A percentile compares a stretch with the other conserved stretches of the same genome.
phyloP scores from a whole-genome alignment of 345 rosid genomes.

The Turnera subulata region DNA sequence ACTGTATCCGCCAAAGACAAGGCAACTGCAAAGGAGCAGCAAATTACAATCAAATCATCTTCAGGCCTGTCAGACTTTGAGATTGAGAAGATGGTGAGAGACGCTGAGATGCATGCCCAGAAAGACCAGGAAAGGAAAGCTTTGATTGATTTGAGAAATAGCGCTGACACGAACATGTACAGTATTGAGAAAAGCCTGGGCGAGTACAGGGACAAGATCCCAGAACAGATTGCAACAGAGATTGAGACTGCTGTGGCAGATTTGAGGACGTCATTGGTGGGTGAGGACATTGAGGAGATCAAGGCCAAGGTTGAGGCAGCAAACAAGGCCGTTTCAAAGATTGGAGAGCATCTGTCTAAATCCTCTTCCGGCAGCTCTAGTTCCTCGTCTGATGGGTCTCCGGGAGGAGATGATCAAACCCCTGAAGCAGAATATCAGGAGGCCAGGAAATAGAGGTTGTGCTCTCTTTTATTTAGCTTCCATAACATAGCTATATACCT shows the following conservation, averaged over 20 bases:
- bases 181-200: slow-evolving; percentile 80
- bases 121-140: slow-evolving; percentile 70
- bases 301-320: slow-evolving; percentile 73
- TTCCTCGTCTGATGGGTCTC: slow-evolving; percentile 47
- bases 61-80: neutral
- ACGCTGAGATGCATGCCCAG: slow-evolving; percentile 74
- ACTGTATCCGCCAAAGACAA: slow-evolving; percentile 92
- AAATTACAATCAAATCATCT: slow-evolving; percentile 50
- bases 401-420: slow-evolving; percentile 72
- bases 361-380: slow-evolving; percentile 37
- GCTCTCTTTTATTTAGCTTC: too few species aligned
- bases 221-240: slow-evolving; percentile 61
- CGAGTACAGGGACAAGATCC: slow-evolving; percentile 80
- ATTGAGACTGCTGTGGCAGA: slow-evolving; percentile 71
- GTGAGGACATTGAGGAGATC: slow-evolving; percentile 58
- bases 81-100: slow-evolving; percentile 74
- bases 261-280: slow-evolving; percentile 57
- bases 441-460: slow-evolving; percentile 22
- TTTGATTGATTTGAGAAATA: slow-evolving; percentile 63
- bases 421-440: slow-evolving; percentile 88
- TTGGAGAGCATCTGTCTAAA: slow-evolving; percentile 76
- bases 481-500: neutral
- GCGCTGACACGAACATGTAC: slow-evolving; percentile 76
- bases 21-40: slow-evolving; percentile 70
- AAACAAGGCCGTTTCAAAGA: slow-evolving; percentile 83